These are phyloP conservation scores for Eutypa lata DNA, from an alignment of 2,329 filamentous ascomycete species.

Conservation along the genomic window DNA sequence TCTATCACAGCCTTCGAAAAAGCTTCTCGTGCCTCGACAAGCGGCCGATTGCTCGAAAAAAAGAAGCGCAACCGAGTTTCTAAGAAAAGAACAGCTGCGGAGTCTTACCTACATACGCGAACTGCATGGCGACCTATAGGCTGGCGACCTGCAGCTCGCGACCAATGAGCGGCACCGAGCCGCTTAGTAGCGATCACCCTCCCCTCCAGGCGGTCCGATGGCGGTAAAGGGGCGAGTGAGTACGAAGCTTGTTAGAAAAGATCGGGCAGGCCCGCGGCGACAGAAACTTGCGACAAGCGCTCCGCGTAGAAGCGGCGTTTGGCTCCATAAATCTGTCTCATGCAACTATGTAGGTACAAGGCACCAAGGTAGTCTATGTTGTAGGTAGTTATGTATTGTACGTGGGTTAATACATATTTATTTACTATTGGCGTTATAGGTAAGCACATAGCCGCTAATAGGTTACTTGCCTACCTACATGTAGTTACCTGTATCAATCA, in stretches of 20 bases:
- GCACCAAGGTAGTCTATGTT: too few relatives aligned
- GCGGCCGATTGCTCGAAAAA: not conserved
- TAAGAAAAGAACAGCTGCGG: not conserved
- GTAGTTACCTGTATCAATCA: too few relatives aligned
- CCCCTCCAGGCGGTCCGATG: not conserved
- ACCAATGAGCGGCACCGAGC: conserved; percentile 20
- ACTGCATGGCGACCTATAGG: conserved; percentile 6
- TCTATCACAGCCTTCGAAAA: not conserved
- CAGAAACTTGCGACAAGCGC: not conserved
- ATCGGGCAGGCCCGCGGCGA: not conserved
- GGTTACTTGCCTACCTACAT: too few relatives aligned
- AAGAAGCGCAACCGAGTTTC: not conserved
- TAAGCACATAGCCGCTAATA: too few relatives aligned
- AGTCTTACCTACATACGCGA: not conserved
- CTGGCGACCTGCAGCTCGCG: conserved; percentile 7
- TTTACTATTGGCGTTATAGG: too few relatives aligned
- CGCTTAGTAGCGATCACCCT: conserved; percentile 21
- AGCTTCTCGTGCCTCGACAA: not conserved
- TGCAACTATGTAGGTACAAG: not conserved
- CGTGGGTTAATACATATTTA: too few relatives aligned
- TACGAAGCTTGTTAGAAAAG: not conserved
- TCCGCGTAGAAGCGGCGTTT: not conserved
- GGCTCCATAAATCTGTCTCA: not conserved
- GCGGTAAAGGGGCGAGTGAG: not conserved
- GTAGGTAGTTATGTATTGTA: too few relatives aligned